Evolutionary conservation across 2,329 filamentous ascomycete species (phyloP).

Genomic region (Ascochyta pisi): DNA sequence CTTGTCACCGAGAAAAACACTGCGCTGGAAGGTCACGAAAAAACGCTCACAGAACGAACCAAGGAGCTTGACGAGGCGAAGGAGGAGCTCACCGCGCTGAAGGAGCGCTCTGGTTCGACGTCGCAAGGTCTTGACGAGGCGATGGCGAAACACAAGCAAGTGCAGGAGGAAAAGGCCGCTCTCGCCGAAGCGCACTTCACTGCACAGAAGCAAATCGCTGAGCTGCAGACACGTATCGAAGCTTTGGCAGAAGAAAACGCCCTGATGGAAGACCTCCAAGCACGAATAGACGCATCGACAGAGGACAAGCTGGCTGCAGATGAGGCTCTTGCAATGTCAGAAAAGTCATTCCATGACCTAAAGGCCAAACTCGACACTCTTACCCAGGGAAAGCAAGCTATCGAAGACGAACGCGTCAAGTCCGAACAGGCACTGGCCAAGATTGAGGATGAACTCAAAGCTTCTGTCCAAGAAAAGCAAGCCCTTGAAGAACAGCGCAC

Average conservation of each 20-base stretch:
- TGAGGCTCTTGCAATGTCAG: constrained; percentile 28
- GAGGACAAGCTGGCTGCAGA: constrained; percentile 30
- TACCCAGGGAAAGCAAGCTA: constrained; percentile 23
- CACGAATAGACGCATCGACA: constrained; percentile 21
- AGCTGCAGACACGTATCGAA: constrained; percentile 34
- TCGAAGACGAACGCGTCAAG: constrained; percentile 22
- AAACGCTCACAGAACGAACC: constrained; percentile 26
- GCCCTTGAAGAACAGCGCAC: constrained; percentile 27
- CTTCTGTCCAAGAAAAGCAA: constrained; percentile 25
- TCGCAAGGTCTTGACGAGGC: constrained; percentile 34
- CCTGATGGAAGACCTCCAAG: constrained; percentile 17
- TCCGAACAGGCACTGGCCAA: constrained; percentile 26
- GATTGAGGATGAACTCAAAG: constrained; percentile 28
- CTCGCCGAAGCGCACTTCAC: constrained; percentile 30
- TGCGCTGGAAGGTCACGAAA: constrained; percentile 31
- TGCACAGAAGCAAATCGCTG: constrained; percentile 30
- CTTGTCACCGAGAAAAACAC: constrained; percentile 41
- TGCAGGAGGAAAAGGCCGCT: constrained; percentile 33
- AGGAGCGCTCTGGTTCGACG: constrained; percentile 32
- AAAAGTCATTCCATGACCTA: constrained; percentile 20
- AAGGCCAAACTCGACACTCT: constrained; percentile 31
- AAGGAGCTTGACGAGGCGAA: constrained; percentile 29
- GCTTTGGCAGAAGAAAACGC: constrained; percentile 23
- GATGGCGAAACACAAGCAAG: constrained; percentile 31
- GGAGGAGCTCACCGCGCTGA: constrained; percentile 26